A percentile compares a stretch with the other conserved stretches of the same genome.
Conservation (phyloP, 176 grass and related monocot genomes). For the Hordeum vulgare region DNA sequence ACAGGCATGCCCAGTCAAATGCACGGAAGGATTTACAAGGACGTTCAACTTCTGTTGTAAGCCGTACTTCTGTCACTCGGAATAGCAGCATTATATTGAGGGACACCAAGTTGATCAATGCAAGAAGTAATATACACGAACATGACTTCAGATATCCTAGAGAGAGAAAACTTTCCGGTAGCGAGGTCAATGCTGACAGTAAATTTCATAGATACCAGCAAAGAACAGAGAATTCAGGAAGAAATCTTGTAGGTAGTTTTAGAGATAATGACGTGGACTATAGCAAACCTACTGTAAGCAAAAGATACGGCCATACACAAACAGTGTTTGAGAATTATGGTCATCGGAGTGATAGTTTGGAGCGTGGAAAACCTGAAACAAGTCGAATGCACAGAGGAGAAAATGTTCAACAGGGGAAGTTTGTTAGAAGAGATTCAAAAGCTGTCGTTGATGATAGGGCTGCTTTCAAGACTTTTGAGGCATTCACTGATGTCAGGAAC, state of each 20-base stretch:
- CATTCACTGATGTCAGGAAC: conserved; percentile 81
- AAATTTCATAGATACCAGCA: conserved; percentile 25
- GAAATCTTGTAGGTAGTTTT: conserved; percentile 10
- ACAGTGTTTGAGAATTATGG: neutral
- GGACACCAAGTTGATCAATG: neutral
- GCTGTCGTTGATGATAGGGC: conserved; percentile 56
- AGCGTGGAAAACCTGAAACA: conserved; percentile 13
- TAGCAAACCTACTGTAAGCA: conserved; percentile 26
- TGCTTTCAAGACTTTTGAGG: conserved; percentile 88
- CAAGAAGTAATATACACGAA: neutral
- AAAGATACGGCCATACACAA: neutral
- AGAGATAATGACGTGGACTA: neutral
- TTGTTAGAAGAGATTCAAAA: conserved; percentile 28
- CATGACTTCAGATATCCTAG: neutral
- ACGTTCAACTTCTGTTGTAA: neutral
- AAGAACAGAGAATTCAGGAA: conserved; percentile 13
- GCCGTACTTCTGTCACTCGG: neutral
- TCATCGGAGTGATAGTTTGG: conserved; percentile 6
- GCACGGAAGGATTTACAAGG: conserved; percentile 10
- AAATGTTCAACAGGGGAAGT: conserved; percentile 23
- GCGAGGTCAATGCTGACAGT: neutral
- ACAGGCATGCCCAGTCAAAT: conserved; percentile 15
- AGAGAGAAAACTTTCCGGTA: neutral
- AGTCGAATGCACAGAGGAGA: conserved; percentile 13
- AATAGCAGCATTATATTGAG: conserved; percentile 2